A percentile compares a stretch with the other conserved stretches of the same genome.
These are phyloP conservation scores for Sugiyamaella chiloensis DNA, from an alignment of 805 yeast genomes.

Conservation along the genomic window DNA sequence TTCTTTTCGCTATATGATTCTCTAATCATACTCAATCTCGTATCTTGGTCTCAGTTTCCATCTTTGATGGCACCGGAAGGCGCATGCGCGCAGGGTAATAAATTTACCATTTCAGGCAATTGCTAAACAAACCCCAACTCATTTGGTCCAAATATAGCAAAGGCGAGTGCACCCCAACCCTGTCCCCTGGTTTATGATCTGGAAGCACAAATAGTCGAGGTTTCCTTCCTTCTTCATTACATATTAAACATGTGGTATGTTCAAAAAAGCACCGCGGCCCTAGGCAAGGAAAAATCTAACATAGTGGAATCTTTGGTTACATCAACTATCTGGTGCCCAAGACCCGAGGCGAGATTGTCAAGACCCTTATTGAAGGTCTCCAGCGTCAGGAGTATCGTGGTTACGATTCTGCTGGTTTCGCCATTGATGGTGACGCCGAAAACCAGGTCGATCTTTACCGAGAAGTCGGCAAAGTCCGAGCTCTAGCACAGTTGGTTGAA, in stretches of 20 bases:
- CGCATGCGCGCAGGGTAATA: conserved; percentile 2
- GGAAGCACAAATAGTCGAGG: not conserved
- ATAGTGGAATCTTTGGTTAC: conserved; percentile 96
- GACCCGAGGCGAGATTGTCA: conserved; percentile 87
- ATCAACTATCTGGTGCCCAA: conserved; percentile 91
- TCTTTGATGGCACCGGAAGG: too few species aligned
- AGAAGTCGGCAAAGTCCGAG: conserved; percentile 88
- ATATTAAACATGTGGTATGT: conserved; percentile 4
- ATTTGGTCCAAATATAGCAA: not conserved
- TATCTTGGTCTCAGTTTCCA: too few species aligned
- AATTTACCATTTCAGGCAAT: conserved; percentile 4
- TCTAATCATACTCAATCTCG: too few species aligned
- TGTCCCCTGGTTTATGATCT: conserved; percentile 5
- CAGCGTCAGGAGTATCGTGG: conserved; percentile 95
- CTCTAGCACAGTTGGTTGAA: conserved; percentile 59
- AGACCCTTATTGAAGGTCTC: conserved; percentile 70
- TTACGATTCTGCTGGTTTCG: conserved; percentile 95
- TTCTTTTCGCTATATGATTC: too few species aligned
- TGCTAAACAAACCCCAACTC: conserved; percentile 7
- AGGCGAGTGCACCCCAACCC: not conserved
- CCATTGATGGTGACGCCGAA: conserved; percentile 83
- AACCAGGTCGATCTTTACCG: conserved; percentile 71
- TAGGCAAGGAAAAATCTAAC: conserved; percentile 1
- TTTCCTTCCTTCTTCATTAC: not conserved
- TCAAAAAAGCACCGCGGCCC: not conserved